These are phyloP conservation scores for Sabuloglossum arenarium DNA, from an alignment of 495 filamentous ascomycete species.

Conservation along the genomic window DNA sequence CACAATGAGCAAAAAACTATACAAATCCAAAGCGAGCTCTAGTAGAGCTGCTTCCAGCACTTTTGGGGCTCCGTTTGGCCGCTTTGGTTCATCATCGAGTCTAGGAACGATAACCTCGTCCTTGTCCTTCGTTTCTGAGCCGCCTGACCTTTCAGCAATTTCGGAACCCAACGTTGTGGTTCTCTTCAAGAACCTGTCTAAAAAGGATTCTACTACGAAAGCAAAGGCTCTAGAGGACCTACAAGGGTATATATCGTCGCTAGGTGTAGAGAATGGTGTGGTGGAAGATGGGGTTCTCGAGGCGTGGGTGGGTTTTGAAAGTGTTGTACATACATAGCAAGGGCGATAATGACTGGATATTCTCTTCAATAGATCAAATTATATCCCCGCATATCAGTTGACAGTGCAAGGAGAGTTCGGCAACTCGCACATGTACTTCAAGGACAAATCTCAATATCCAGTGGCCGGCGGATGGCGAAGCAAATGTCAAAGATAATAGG, in stretches of 20 bases:
- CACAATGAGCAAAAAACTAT: slow-evolving; percentile 40
- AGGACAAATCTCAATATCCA: slow-evolving; percentile 45
- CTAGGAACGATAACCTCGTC: slow-evolving; percentile 33
- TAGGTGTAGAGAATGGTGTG: slow-evolving; percentile 26
- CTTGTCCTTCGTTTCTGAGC: slow-evolving; percentile 70
- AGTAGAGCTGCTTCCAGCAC: slow-evolving; percentile 35
- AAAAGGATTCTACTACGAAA: slow-evolving; percentile 84
- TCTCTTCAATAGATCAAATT: slow-evolving; percentile 41
- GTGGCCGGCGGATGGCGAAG: slow-evolving; percentile 61
- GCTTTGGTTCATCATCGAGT: slow-evolving; percentile 16
- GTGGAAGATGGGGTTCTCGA: slow-evolving; percentile 59
- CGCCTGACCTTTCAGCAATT: slow-evolving; percentile 59
- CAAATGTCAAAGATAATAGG: slow-evolving; percentile 56
- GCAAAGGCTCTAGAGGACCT: slow-evolving; percentile 85
- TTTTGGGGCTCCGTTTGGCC: slow-evolving; percentile 19
- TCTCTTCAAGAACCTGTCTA: slow-evolving; percentile 74
- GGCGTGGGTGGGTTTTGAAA: slow-evolving; percentile 52
- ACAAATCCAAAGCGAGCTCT: slow-evolving; percentile 54
- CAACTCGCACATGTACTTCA: slow-evolving; percentile 61
- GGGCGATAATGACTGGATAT: slow-evolving; percentile 16
- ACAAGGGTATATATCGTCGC: slow-evolving; percentile 33
- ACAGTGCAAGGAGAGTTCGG: slow-evolving; percentile 68
- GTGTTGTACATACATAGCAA: slow-evolving; percentile 10
- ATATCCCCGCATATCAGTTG: slow-evolving; percentile 75
- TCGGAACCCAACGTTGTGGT: slow-evolving; percentile 66